Evolutionary conservation across 2,329 filamentous ascomycete genomes (phyloP).

Genomic region (Ascochyta pisi): DNA sequence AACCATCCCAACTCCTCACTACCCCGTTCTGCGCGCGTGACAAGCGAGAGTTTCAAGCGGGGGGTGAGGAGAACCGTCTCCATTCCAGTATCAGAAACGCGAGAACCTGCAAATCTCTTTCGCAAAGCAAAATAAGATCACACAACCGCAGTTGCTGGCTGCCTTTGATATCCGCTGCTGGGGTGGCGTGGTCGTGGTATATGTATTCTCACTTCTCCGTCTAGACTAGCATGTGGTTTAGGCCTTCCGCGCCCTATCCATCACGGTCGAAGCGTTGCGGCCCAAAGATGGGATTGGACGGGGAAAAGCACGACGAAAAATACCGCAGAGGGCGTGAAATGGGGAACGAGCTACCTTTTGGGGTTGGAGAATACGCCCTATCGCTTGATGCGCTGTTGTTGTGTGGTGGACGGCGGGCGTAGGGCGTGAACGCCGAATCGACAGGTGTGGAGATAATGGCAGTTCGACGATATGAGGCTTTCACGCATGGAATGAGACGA

Average conservation of each 20-base stretch:
- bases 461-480: neutral
- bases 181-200: too few species aligned
- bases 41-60: conserved; percentile 37
- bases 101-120: too few species aligned
- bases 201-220: too few species aligned
- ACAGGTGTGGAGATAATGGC: too few species aligned
- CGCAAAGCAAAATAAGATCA: too few species aligned
- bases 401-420: neutral
- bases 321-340: neutral
- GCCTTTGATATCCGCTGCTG: too few species aligned
- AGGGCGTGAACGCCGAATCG: neutral
- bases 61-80: conserved; percentile 36
- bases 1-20: conserved; percentile 42
- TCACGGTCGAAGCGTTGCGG: neutral
- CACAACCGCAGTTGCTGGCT: too few species aligned
- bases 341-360: neutral
- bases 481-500: neutral
- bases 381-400: neutral
- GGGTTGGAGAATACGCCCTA: neutral
- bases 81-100: conserved; percentile 21
- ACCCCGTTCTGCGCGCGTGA: conserved; percentile 33
- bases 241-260: neutral
- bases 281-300: neutral
- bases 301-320: neutral
- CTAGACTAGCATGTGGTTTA: neutral